A percentile compares a stretch with the other conserved stretches of the same genome.
These are phyloP conservation scores for Trichosporon sp. DNA, from an alignment of 1,284 basidiomycete species.

Conservation along the genomic window DNA sequence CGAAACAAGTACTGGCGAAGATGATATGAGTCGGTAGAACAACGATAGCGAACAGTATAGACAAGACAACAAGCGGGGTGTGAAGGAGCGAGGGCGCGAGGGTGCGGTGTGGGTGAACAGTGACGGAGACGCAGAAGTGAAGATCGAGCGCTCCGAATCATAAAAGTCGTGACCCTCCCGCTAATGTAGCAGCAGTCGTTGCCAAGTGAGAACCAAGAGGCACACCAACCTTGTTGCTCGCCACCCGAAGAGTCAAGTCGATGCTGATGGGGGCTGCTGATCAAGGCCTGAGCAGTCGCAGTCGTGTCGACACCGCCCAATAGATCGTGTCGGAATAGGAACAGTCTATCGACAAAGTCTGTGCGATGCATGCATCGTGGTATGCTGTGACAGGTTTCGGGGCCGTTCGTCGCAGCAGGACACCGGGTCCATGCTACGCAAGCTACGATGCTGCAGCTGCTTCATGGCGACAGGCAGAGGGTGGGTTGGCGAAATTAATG, in stretches of 20 bases:
- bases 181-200: neutral
- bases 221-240: neutral
- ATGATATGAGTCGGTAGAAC: neutral
- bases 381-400: neutral
- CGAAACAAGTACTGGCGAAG: neutral
- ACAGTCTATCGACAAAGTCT: neutral
- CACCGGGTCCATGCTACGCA: neutral
- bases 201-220: constrained; percentile 3
- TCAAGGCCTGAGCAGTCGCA: neutral
- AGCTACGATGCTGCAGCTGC: neutral
- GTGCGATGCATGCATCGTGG: neutral
- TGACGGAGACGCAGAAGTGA: neutral
- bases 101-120: neutral
- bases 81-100: neutral
- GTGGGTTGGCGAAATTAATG: neutral
- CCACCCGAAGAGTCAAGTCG: neutral
- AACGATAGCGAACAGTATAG: neutral
- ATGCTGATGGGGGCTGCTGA: neutral
- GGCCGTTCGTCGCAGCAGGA: neutral
- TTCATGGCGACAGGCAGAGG: neutral
- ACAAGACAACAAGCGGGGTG: neutral
- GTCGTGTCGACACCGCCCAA: neutral
- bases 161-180: neutral
- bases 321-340: no score
- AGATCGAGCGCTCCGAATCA: neutral